Evolutionary conservation across 352 stramenopile species (phyloP).

Genomic region (Aphanomyces stellatus): DNA sequence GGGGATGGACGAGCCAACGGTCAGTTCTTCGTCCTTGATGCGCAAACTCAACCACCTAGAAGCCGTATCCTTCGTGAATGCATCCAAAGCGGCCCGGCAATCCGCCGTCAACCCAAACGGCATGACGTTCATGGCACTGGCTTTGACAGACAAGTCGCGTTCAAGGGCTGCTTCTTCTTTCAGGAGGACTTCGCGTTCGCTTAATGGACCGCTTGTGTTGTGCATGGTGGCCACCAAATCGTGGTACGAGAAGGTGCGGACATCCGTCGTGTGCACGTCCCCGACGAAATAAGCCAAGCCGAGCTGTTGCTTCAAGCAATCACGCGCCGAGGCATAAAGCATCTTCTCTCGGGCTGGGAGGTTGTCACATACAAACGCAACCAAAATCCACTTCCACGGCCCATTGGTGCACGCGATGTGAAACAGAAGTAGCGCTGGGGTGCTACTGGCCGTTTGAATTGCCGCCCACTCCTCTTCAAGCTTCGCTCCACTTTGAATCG

Average conservation of each 20-base stretch:
- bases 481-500: background rate
- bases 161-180: slow-evolving; percentile 74
- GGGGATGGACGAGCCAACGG: slow-evolving; percentile 13
- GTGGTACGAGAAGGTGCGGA: slow-evolving; percentile 26
- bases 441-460: background rate
- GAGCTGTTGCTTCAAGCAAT: slow-evolving; percentile 86
- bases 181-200: slow-evolving; percentile 72
- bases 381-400: slow-evolving; percentile 44
- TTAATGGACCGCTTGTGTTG: slow-evolving; percentile 73
- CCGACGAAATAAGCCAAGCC: slow-evolving; percentile 86
- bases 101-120: slow-evolving; percentile 64
- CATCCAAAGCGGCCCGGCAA: background rate
- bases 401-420: slow-evolving; percentile 13
- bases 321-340: slow-evolving; percentile 86
- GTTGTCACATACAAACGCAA: slow-evolving; percentile 69
- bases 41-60: slow-evolving; percentile 19
- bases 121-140: slow-evolving; percentile 83
- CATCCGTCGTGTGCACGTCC: slow-evolving; percentile 82
- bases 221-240: slow-evolving; percentile 13
- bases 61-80: background rate
- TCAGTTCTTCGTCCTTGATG: slow-evolving; percentile 60
- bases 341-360: slow-evolving; percentile 84
- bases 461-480: background rate
- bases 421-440: slow-evolving; percentile 9
- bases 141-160: slow-evolving; percentile 78